Percentiles rank a stretch among this genome's conserved stretches.
phyloP scores from a whole-genome alignment of 805 yeast genomes.

The Kodamaea neixiangensis region DNA sequence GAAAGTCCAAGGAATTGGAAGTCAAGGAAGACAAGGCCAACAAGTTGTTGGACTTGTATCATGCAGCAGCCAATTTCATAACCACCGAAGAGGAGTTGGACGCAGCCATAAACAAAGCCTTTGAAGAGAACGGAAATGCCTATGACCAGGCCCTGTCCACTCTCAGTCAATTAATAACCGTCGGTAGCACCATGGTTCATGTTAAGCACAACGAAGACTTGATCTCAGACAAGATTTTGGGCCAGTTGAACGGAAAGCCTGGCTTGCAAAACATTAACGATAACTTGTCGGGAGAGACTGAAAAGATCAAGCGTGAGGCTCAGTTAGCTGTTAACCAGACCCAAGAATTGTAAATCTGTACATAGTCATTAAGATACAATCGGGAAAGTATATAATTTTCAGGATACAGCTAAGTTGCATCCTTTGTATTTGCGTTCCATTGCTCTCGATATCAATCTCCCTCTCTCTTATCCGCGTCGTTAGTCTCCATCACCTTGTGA shows the following conservation, averaged over 20 bases:
- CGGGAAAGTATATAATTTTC: not conserved
- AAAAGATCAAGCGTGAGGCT: slow-evolving; percentile 39
- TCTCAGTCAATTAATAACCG: slow-evolving; percentile 38
- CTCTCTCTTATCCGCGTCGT: not conserved
- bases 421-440: too few relatives aligned
- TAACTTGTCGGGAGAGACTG: slow-evolving; percentile 41
- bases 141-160: slow-evolving; percentile 36
- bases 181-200: slow-evolving; percentile 29
- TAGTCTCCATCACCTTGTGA: too few relatives aligned
- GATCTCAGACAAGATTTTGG: slow-evolving; percentile 38
- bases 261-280: slow-evolving; percentile 41
- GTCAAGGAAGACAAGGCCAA: slow-evolving; percentile 55
- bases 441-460: not conserved
- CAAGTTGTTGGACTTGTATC: slow-evolving; percentile 68
- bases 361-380: slow-evolving; percentile 3
- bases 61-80: slow-evolving; percentile 66
- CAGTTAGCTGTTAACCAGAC: slow-evolving; percentile 29
- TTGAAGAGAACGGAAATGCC: slow-evolving; percentile 42
- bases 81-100: slow-evolving; percentile 69
- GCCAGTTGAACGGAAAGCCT: slow-evolving; percentile 44
- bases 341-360: slow-evolving; percentile 6
- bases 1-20: slow-evolving; percentile 54
- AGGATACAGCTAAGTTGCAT: too few relatives aligned
- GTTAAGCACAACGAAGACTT: slow-evolving; percentile 32
- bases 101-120: slow-evolving; percentile 57